phyloP scores from a whole-genome alignment of 1,284 basidiomycete genomes.

The Trichosporon coremiiforme region DNA sequence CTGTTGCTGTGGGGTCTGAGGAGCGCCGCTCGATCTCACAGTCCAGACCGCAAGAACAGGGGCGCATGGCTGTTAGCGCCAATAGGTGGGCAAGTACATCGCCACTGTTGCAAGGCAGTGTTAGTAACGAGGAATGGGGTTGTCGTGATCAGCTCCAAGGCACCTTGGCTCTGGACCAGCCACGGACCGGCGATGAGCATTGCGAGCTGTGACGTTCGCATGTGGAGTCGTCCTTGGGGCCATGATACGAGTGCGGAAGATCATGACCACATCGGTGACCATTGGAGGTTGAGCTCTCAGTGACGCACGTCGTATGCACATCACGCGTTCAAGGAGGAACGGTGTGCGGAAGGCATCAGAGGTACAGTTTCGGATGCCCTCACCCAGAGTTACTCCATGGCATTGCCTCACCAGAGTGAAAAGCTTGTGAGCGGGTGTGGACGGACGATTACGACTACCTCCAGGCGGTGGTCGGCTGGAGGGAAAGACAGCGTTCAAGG shows the following conservation, averaged over 20 bases:
- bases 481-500: background rate
- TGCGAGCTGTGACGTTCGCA: background rate
- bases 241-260: background rate
- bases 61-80: too few relatives aligned
- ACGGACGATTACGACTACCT: background rate
- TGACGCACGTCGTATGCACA: constrained; percentile 8
- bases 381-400: background rate
- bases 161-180: background rate
- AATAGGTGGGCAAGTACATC: background rate
- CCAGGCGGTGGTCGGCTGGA: background rate
- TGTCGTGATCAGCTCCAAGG: background rate
- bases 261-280: background rate
- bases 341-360: background rate
- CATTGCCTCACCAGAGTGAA: background rate
- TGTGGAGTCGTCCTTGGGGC: background rate
- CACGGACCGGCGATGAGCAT: background rate
- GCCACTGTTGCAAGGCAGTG: background rate
- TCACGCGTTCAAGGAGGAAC: background rate
- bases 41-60: background rate
- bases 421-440: background rate
- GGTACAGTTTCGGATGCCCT: constrained; percentile 6
- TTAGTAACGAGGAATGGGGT: background rate
- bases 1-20: background rate
- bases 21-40: background rate
- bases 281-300: background rate